These are phyloP conservation scores for Fusarium odoratissimum DNA, from an alignment of 2,329 filamentous ascomycete genomes.

Conservation along the genomic window DNA sequence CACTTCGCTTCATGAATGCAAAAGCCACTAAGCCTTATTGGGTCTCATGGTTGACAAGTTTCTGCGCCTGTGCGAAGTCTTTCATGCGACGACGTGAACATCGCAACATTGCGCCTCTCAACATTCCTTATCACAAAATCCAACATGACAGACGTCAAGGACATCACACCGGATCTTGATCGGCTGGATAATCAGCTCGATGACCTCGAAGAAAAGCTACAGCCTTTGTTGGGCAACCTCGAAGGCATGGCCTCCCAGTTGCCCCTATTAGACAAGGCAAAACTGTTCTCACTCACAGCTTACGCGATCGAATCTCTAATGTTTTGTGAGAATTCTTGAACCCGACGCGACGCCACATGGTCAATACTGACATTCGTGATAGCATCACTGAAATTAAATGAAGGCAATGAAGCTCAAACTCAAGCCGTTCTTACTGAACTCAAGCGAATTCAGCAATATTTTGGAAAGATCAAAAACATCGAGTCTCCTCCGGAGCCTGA, in stretches of 20 bases:
- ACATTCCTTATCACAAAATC: background rate
- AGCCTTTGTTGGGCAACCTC: conserved; percentile 77
- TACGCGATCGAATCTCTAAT: conserved; percentile 93
- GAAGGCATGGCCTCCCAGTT: conserved; percentile 79
- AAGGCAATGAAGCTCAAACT: conserved; percentile 82
- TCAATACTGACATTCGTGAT: background rate
- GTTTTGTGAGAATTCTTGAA: conserved; percentile 70
- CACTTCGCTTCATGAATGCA: conserved; percentile 13
- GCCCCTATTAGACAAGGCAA: conserved; percentile 93
- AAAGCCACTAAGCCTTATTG: conserved; percentile 23
- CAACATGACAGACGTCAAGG: conserved; percentile 58
- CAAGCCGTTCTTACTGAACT: conserved; percentile 90
- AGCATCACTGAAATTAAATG: conserved; percentile 77
- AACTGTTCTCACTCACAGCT: conserved; percentile 87
- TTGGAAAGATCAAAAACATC: conserved; percentile 85
- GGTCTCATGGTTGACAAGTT: conserved; percentile 31
- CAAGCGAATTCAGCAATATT: conserved; percentile 88
- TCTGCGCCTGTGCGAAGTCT: conserved; percentile 34
- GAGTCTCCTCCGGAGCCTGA: conserved; percentile 66
- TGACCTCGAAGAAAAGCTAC: conserved; percentile 77
- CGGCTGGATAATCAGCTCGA: conserved; percentile 83
- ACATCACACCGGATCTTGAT: conserved; percentile 76
- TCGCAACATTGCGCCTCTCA: conserved; percentile 16
- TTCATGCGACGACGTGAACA: conserved; percentile 36
- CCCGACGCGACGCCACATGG: no score